Base-by-base conservation (phyloP, 2,329 filamentous ascomycete genomes). In the Aspergillus flavus region DNA sequence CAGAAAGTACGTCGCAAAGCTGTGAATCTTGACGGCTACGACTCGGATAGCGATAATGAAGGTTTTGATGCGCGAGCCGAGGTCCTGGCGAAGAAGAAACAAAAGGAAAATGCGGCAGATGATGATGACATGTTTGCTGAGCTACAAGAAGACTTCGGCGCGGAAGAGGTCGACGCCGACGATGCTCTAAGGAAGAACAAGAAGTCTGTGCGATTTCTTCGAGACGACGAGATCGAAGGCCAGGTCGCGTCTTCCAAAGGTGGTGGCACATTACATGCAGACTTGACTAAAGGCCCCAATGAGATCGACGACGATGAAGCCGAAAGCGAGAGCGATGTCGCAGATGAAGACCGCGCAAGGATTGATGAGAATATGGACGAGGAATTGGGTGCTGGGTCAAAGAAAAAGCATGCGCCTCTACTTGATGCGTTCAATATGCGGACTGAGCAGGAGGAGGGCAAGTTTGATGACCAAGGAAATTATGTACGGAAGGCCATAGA, bases 371-470 rank as follows among this genome's bases (percentile, higher is more conserved):
- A 88, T 21, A 75, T 97, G 19, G 95, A 97, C 69, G 90, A 94
- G 60, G 95, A 99, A 76, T 84, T 99, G 6, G 95, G 95, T 2
- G 90, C 92, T 1, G 95, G 95, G 16, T 91, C 91, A 2, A 90
- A 96, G 71, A 98, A 97, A 81, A 91, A 89, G 71, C 93, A 97
- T 77, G 95, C 95, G 1, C 95, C 95, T 1, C 92, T 95, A 76
- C 85, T 99, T 6, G 95, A 98, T 77, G 94, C 94, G 3, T 99
- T 99, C 84, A 98, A 99, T 74, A 91, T 99, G 84, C 89, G 87
- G 63, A 82, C 87, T 14, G 95, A 99, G 77, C 89, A 96, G 76
- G 93, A 98, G 73, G 94, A 98, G 70, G 95, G 95, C 1, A 86
- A 89, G 12, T 99, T 97, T 72, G 95, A 99, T 75, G 91, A 95